These are phyloP conservation scores for Hanseniaspora singularis DNA, from an alignment of 805 yeast species.

Conservation along the genomic window DNA sequence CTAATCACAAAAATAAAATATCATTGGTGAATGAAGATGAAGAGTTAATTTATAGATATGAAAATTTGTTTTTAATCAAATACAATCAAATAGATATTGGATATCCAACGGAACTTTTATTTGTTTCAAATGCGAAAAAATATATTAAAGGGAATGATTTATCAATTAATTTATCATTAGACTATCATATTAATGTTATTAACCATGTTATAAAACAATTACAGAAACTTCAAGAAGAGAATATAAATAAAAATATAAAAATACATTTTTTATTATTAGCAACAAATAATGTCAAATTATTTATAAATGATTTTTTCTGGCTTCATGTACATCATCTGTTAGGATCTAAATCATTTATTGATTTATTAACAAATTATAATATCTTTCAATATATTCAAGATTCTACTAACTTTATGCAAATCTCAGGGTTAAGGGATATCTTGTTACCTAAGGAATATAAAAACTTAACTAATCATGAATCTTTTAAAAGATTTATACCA, in stretches of 20 bases:
- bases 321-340: conserved; percentile 28
- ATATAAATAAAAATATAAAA: not conserved
- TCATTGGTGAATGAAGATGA: not conserved
- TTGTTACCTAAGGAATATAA: not conserved
- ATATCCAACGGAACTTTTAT: not conserved
- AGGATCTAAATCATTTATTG: conserved; percentile 33
- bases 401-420: conserved; percentile 19
- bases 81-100: not conserved
- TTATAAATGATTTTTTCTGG: conserved; percentile 9
- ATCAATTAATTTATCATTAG: not conserved
- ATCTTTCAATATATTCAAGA: conserved; percentile 24
- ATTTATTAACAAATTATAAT: conserved; percentile 30
- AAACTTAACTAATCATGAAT: not conserved
- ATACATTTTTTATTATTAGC: too few species aligned
- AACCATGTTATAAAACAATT: not conserved
- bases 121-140: not conserved
- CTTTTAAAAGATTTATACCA: not conserved
- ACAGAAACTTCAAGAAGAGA: not conserved
- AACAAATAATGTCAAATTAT: not conserved
- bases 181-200: not conserved
- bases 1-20: not conserved
- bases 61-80: not conserved
- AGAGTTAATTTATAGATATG: not conserved
- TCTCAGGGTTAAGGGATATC: conserved; percentile 15
- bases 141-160: not conserved